Conservation (phyloP, 1,284 basidiomycete species). For the Sanghuangporus weigelae region DNA sequence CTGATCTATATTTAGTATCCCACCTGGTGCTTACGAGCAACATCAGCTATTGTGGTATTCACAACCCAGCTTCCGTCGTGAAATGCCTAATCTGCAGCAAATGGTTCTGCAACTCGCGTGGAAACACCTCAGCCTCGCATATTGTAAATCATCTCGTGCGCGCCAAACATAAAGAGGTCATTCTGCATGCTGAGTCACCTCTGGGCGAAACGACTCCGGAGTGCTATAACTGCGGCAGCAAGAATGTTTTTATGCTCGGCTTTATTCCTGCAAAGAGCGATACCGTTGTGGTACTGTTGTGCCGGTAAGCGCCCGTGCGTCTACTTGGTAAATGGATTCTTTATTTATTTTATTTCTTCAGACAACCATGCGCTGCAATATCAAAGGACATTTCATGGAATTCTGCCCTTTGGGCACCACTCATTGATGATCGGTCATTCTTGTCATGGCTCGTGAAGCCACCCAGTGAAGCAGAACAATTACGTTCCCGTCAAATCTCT, state of each 20-base stretch:
- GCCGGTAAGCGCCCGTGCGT: constrained; percentile 57
- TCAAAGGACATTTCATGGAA: constrained; percentile 99
- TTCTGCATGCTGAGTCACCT: constrained; percentile 91
- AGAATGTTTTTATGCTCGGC: constrained; percentile 98
- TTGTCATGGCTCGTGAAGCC: constrained; percentile 98
- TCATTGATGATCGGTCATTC: constrained; percentile 98
- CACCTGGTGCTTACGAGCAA: constrained; percentile 15
- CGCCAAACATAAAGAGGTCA: constrained; percentile 98
- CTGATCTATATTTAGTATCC: constrained; percentile 3
- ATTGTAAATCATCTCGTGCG: constrained; percentile 99
- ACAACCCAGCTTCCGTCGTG: constrained; percentile 94
- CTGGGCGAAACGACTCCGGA: constrained; percentile 97
- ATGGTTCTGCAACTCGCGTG: constrained; percentile 99
- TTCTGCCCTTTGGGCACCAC: constrained; percentile 93
- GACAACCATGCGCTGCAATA: constrained; percentile 96
- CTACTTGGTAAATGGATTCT: background rate
- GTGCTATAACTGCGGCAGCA: constrained; percentile 99
- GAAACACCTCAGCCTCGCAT: constrained; percentile 96
- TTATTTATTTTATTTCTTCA: constrained; percentile 27
- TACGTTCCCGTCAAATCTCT: constrained; percentile 92
- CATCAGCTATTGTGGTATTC: constrained; percentile 94
- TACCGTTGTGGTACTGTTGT: constrained; percentile 97
- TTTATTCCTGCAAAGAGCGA: constrained; percentile 99
- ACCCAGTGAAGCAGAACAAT: constrained; percentile 91
- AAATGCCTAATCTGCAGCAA: constrained; percentile 95